Evolutionary conservation across 192 early-diverging fungal genomes (phyloP), one percentile per base, ranked within the genome.

Genomic region (Linnemannia schmuckeri): DNA sequence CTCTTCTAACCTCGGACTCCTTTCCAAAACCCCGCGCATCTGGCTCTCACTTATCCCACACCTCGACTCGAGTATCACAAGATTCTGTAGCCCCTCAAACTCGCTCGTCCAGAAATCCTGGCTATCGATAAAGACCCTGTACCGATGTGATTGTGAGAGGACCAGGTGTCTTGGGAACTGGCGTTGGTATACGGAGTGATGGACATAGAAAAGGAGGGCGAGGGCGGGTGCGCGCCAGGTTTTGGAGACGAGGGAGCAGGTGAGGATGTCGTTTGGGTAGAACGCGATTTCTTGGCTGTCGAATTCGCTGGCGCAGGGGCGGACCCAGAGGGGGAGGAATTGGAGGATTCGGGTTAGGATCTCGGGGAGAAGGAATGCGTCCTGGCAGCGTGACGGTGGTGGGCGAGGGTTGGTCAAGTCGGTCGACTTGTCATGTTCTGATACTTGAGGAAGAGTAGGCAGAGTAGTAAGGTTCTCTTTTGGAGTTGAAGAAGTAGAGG

Each of bases 181-280:
- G 18, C 41, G 15, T 42, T 73, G 40, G 10, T 24, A 41, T 20
- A 22, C 40, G 15, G 40, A 41, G 4, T 72, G 70, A 17, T 24
- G 70, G 35, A 75, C 15, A 37, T 38, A 20, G 35, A 54, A 68
- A 12, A 77, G 22, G 66, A 22, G 15, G 15, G 15, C 18, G 15
- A 77, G 76, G 30, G 66, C 5, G 15, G 44, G 76, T 46, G 49
- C 27, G 27, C 76, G 66, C 44, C 66, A 77, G 42, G 38, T 22
- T 7, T 75, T 46, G 20, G 49, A 55, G 35, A 75, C 47, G 3
- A 42, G 47, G 6, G 74, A 75, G 35, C 30, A 73, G 22, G 52
- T 6, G 17, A 54, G 72, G 24, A 73, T 73, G 35, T 73, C 22
- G 5, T 1, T 24, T 73, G 72, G 72, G 20, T 27, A 20, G 47